phyloP scores from a whole-genome alignment of 768 basidiomycete species.

The Lanmaoa pseudosensibilis region DNA sequence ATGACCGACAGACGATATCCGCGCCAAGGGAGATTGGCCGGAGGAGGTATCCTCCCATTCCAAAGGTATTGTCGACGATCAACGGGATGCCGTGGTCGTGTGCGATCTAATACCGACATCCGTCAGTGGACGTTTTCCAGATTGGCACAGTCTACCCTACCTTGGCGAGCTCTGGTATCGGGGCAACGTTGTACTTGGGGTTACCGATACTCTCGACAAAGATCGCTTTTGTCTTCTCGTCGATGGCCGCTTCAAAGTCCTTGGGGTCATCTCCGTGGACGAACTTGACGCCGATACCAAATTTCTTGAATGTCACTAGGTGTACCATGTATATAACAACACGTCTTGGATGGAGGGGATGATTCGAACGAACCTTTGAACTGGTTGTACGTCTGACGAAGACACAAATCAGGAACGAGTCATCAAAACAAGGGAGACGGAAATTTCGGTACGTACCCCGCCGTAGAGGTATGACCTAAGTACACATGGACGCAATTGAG shows the following conservation, averaged over 20 bases:
- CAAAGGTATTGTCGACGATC: slow-evolving; percentile 67
- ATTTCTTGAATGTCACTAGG: slow-evolving; percentile 58
- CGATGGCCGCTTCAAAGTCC: slow-evolving; percentile 52
- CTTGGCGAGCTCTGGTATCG: slow-evolving; percentile 59
- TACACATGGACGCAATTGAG: not conserved
- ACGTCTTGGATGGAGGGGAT: not conserved
- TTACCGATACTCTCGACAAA: slow-evolving; percentile 65
- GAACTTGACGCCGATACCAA: slow-evolving; percentile 55
- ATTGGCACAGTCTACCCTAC: slow-evolving; percentile 19
- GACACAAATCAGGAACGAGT: not conserved
- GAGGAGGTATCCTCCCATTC: slow-evolving; percentile 57
- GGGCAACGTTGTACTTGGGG: slow-evolving; percentile 55
- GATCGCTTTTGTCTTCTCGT: slow-evolving; percentile 58
- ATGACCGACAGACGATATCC: slow-evolving; percentile 47
- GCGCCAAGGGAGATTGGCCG: slow-evolving; percentile 57
- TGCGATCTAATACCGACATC: slow-evolving; percentile 44
- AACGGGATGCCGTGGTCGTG: slow-evolving; percentile 60
- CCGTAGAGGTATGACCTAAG: slow-evolving; percentile 55
- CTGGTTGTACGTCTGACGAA: slow-evolving; percentile 55
- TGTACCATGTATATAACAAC: not conserved
- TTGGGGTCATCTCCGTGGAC: slow-evolving; percentile 47
- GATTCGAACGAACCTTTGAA: slow-evolving; percentile 52
- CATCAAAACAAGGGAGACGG: not conserved
- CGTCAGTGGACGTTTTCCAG: not conserved
- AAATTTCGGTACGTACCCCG: slow-evolving; percentile 41